These are phyloP conservation scores for Durusdinium trenchii DNA, from an alignment of 73 alveolate species.

Conservation along the genomic window DNA sequence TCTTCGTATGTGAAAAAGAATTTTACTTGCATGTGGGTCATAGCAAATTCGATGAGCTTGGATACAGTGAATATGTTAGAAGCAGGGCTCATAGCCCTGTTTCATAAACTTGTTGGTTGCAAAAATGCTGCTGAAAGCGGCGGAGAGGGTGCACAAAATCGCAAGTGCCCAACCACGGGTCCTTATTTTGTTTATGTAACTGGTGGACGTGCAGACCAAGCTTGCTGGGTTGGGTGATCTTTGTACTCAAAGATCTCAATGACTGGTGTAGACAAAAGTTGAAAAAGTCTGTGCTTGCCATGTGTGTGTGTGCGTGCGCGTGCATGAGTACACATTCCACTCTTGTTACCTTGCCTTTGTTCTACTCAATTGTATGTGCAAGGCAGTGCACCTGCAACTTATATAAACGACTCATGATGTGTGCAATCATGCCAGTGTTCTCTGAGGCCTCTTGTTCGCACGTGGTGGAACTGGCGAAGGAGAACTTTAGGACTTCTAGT, in stretches of 20 bases:
- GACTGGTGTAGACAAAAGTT: too few relatives aligned
- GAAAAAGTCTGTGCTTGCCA: too few relatives aligned
- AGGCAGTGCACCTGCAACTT: too few relatives aligned
- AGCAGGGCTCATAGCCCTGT: not conserved
- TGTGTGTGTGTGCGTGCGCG: too few relatives aligned
- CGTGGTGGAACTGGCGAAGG: slow-evolving; percentile 6
- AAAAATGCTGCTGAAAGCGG: not conserved
- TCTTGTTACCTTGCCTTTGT: too few relatives aligned
- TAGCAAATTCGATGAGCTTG: not conserved
- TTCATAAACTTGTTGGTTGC: not conserved
- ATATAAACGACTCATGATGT: not conserved
- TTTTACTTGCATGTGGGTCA: slow-evolving; percentile 17
- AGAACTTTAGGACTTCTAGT: not conserved
- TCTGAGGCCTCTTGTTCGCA: slow-evolving; percentile 42
- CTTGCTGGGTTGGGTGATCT: not conserved
- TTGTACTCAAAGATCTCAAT: too few relatives aligned
- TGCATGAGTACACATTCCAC: too few relatives aligned
- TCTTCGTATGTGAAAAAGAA: not conserved
- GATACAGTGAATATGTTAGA: not conserved
- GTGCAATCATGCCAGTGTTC: not conserved
- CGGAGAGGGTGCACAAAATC: slow-evolving; percentile 23
- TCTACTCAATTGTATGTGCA: too few relatives aligned
- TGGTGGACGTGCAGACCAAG: slow-evolving; percentile 24
- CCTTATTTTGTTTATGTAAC: slow-evolving; percentile 16
- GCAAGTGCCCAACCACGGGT: not conserved